Evolutionary conservation across 1,139 yeast genomes (phyloP).

Genomic region (Candida tunisiensis): DNA sequence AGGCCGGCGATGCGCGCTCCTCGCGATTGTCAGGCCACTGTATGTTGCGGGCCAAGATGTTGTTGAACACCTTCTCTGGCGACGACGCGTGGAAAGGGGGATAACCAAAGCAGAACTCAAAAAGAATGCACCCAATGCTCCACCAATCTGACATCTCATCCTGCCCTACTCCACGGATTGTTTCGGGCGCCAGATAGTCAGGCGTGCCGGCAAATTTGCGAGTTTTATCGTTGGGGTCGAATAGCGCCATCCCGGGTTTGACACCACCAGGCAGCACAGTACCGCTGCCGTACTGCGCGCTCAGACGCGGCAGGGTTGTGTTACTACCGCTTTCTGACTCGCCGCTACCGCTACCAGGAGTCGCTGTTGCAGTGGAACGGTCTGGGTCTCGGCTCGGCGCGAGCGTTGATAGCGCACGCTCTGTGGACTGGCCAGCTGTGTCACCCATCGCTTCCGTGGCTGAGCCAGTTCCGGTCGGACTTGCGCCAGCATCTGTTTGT

Average conservation of each 20-base stretch:
- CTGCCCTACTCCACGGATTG: constrained; percentile 73
- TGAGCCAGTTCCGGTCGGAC: too few species aligned
- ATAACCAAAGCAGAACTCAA: constrained; percentile 82
- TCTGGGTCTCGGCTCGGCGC: too few species aligned
- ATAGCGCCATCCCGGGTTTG: constrained; percentile 10
- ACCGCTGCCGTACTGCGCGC: too few species aligned
- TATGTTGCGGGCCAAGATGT: constrained; percentile 54
- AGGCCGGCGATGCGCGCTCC: constrained; percentile 37
- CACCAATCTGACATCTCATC: constrained; percentile 94
- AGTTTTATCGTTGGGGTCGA: constrained; percentile 10
- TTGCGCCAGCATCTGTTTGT: too few species aligned
- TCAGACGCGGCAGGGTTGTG: too few species aligned
- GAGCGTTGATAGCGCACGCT: too few species aligned
- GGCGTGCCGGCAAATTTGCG: constrained; percentile 80
- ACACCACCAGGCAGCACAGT: too few species aligned
- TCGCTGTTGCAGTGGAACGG: too few species aligned
- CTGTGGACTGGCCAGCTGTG: too few species aligned
- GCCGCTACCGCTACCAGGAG: too few species aligned
- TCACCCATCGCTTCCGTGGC: too few species aligned
- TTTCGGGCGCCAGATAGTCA: constrained; percentile 94
- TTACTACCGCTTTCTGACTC: too few species aligned
- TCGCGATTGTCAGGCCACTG: constrained; percentile 70
- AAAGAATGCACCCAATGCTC: constrained; percentile 91
- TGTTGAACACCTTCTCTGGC: constrained; percentile 69
- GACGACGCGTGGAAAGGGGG: constrained; percentile 87